Base-by-base conservation (phyloP, 2,329 filamentous ascomycete species). In the Apiospora koreana region DNA sequence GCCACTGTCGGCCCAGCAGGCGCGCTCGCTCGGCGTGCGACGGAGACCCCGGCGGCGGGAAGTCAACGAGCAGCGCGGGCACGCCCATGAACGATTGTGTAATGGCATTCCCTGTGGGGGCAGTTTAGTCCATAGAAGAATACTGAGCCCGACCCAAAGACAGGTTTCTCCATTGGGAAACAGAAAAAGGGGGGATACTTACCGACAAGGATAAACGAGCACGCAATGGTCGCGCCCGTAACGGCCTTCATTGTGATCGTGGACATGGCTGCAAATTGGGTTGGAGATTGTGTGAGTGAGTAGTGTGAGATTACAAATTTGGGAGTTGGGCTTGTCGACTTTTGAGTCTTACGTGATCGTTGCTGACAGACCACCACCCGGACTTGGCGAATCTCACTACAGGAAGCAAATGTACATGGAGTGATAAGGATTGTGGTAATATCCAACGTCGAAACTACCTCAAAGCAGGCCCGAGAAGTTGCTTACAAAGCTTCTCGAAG, bases 31-130 rank as follows among this genome's bases (percentile, higher is more conserved):
- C 77, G 4, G 79, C 77, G 74, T 85, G 82, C 9, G 82, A 79
- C 1, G 81, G 79, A 1, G 81, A 79, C 3, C 77, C 79, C n/a
- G 83, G 78, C 5, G 77, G 70, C 25, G 83, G 83, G 74, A 85
- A 85, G 73, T 84, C 80, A 71, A 84, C 80, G 18, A 86, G 79
- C 48, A 86, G 78, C 4, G 83, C 83, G 5, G 85, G 84, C 43
- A 86, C 81, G 21, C 83, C 83, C 84, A 86, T 86, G 77, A 82
- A 86, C 14, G 84, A 85, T 76, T 86, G 84, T 23, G 85, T 86
- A 69, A 87, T 83, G 14, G 84, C 85, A 78, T 86, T 86, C 68
- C 85, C 84, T 86, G 42, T 2, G 25, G 31, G 9, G n/a, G 18
- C 6, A 7, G 7, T 48, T 8, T 14, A 23, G 54, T 62, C 48